Evolutionary conservation across 1,139 yeast species (phyloP), one percentile per base, ranked within the genome.

Genomic region (Kluyveromyces marxianus): DNA sequence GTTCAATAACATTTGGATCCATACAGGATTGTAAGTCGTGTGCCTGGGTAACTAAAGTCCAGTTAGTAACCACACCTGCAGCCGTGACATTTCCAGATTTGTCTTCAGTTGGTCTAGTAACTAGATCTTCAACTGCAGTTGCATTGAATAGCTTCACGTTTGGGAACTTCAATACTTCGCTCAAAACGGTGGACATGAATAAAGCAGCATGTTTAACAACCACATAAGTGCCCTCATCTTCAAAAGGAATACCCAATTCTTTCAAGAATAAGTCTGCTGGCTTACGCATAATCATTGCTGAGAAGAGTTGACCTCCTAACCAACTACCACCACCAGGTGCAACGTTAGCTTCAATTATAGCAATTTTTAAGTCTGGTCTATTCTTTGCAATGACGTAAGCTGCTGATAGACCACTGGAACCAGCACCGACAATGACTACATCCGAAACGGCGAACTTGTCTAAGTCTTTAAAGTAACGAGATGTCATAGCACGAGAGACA

Each of bases 311-410:
- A n/a, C 90, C 92, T 47, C 88, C 88, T 44, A 83, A 69, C 83
- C 86, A 82, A 51, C 85, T 81, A 27, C 92, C 92, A 52, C 92
- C 92, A 51, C 92, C 92, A 49, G 86, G 84, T 28, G 86, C 75
- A 28, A 83, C 88, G 53, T 77, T 75, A 36, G 88, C 83, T 67
- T 83, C 92, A 51, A 83, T 75, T 53, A 82, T 79, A 48, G 89
- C 88, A 54, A 83, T 79, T 63, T 80, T 83, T 59, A 83, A 70
- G 53, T 83, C 89, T 8, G 92, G 92, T 64, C 90, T 76, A 59
- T 81, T 77, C 64, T 77, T 81, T 43, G 85, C 89, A 59, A 83
- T 70, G 33, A 77, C 77, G 58, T 79, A 83, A 27, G 90, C 92
- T 33, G 89, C 85, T 44, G 85, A 76, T 51, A 83, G 71, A 41